phyloP scores from a whole-genome alignment of 495 filamentous ascomycete genomes.

The Cercophora newfieldiana region DNA sequence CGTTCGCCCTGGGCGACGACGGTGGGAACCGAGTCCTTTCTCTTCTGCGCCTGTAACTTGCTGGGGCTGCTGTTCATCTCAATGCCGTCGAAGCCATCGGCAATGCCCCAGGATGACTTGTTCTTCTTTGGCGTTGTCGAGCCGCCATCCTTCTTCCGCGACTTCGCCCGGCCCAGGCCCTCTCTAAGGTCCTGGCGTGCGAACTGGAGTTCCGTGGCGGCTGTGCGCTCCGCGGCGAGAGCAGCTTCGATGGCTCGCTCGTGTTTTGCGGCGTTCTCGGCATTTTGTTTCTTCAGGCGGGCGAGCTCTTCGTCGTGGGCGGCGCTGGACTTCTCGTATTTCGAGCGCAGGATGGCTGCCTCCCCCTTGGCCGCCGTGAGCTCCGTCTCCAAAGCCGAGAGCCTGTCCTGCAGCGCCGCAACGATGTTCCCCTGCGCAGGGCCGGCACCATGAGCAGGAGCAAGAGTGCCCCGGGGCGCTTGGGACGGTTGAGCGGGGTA shows the following conservation, averaged over 20 bases:
- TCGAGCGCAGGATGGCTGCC: slow-evolving; percentile 54
- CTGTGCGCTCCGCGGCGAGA: slow-evolving; percentile 45
- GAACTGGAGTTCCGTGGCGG: slow-evolving; percentile 54
- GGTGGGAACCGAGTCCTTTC: slow-evolving; percentile 36
- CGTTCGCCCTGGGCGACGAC: slow-evolving; percentile 41
- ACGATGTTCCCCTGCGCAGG: slow-evolving; percentile 22
- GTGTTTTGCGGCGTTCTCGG: slow-evolving; percentile 48
- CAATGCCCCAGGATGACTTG: slow-evolving; percentile 43
- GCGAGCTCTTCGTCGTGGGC: slow-evolving; percentile 48
- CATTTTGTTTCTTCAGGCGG: slow-evolving; percentile 44
- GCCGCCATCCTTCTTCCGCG: slow-evolving; percentile 39
- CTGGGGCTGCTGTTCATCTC: slow-evolving; percentile 49
- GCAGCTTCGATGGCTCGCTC: slow-evolving; percentile 48
- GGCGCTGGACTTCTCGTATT: slow-evolving; percentile 41
- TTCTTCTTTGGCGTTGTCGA: slow-evolving; percentile 50
- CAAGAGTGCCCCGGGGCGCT: background rate
- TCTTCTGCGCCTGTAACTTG: slow-evolving; percentile 37
- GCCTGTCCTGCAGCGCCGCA: slow-evolving; percentile 30
- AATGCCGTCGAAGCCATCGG: slow-evolving; percentile 57
- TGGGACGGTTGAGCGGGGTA: slow-evolving; percentile 24
- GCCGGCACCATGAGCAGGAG: background rate
- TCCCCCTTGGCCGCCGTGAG: slow-evolving; percentile 51
- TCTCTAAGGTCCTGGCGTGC: slow-evolving; percentile 52
- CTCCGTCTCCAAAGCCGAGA: slow-evolving; percentile 43
- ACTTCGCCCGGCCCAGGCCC: slow-evolving; percentile 43